These are phyloP conservation scores for Kodamaea hsintzibuensis DNA, from an alignment of 805 yeast genomes.

Conservation along the genomic window DNA sequence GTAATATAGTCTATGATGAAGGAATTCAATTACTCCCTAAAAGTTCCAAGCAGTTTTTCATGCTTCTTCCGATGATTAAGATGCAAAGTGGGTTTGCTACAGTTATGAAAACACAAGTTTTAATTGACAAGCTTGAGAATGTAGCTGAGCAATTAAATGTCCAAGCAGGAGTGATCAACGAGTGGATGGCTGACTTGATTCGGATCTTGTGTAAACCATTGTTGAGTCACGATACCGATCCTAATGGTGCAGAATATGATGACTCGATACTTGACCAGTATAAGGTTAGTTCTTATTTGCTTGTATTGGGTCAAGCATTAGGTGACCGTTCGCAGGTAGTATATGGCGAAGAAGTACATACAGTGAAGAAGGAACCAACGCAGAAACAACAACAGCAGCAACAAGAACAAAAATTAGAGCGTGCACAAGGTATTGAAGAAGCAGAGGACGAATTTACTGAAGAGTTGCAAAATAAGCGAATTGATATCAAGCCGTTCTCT, in stretches of 20 bases:
- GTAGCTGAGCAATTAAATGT: slow-evolving; percentile 42
- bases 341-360: slow-evolving; percentile 30
- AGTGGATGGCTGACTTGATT: slow-evolving; percentile 49
- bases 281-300: slow-evolving; percentile 57
- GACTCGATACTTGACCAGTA: slow-evolving; percentile 76
- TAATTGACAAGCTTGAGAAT: slow-evolving; percentile 19
- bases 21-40: slow-evolving; percentile 35
- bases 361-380: not conserved
- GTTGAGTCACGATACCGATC: slow-evolving; percentile 45
- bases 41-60: slow-evolving; percentile 33
- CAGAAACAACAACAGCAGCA: not conserved
- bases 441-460: not conserved
- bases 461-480: not conserved
- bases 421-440: not conserved
- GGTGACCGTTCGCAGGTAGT: slow-evolving; percentile 34
- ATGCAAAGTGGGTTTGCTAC: slow-evolving; percentile 17
- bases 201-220: slow-evolving; percentile 50
- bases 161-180: slow-evolving; percentile 53
- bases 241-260: slow-evolving; percentile 78
- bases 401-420: not conserved
- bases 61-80: slow-evolving; percentile 28
- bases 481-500: slow-evolving; percentile 29
- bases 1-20: slow-evolving; percentile 22
- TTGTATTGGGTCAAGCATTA: slow-evolving; percentile 46
- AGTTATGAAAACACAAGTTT: slow-evolving; percentile 21